These are phyloP conservation scores for Ascochyta lentis DNA, from an alignment of 2,329 filamentous ascomycete species.

Conservation along the genomic window DNA sequence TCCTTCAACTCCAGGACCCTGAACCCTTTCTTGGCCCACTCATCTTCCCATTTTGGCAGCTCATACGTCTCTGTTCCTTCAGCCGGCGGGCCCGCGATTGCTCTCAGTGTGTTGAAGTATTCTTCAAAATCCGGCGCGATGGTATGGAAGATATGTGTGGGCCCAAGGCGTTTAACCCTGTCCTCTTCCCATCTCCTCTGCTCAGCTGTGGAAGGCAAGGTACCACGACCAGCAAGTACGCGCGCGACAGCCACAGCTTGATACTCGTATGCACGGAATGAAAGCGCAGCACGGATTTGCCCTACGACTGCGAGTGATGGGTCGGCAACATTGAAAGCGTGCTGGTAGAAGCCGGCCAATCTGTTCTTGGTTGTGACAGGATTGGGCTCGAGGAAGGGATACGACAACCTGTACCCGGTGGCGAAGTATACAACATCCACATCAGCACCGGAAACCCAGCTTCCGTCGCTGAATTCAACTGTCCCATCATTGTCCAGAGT, in stretches of 20 bases:
- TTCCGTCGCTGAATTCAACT: constrained; percentile 65
- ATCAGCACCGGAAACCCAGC: constrained; percentile 50
- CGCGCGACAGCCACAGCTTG: constrained; percentile 68
- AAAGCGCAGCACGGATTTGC: constrained; percentile 59
- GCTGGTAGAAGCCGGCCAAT: constrained; percentile 63
- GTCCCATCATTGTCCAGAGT: constrained; percentile 48
- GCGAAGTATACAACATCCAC: constrained; percentile 71
- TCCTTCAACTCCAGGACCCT: constrained; percentile 12
- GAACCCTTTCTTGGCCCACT: constrained; percentile 8
- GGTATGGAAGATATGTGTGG: constrained; percentile 57
- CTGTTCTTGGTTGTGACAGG: constrained; percentile 62
- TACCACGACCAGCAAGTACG: constrained; percentile 62
- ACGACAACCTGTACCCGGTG: constrained; percentile 69
- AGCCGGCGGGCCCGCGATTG: constrained; percentile 1
- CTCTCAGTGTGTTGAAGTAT: constrained; percentile 66
- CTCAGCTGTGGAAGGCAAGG: constrained; percentile 57
- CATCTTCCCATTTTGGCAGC: constrained; percentile 3
- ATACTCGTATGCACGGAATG: constrained; percentile 73
- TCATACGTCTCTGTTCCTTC: constrained; percentile 12
- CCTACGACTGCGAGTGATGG: constrained; percentile 65
- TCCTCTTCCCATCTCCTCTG: constrained; percentile 65
- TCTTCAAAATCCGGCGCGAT: constrained; percentile 68
- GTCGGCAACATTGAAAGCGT: constrained; percentile 63
- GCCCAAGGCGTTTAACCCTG: constrained; percentile 60
- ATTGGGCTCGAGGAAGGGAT: constrained; percentile 59